These are phyloP conservation scores for Xylaria hypoxylon DNA, from an alignment of 2,329 filamentous ascomycete species.

Conservation along the genomic window DNA sequence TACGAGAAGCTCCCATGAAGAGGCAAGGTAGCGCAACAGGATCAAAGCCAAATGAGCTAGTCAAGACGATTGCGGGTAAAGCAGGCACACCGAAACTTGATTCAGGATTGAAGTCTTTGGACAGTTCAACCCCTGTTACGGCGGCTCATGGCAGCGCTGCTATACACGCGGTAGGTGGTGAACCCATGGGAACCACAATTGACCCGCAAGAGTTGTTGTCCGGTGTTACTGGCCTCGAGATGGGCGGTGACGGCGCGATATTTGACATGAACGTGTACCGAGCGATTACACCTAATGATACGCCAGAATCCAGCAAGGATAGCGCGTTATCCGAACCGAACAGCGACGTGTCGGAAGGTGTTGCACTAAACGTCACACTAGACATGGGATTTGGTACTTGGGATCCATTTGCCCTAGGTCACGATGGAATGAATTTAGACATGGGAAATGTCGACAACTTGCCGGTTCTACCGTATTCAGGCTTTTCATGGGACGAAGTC, in stretches of 20 bases:
- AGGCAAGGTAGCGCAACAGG: conserved; percentile 60
- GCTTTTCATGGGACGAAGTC: conserved; percentile 62
- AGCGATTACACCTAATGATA: conserved; percentile 70
- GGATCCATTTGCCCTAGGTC: conserved; percentile 61
- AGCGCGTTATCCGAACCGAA: conserved; percentile 69
- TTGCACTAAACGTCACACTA: conserved; percentile 61
- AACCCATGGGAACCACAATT: conserved; percentile 52
- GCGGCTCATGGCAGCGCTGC: conserved; percentile 48
- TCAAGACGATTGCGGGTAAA: conserved; percentile 44
- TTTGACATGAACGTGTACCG: conserved; percentile 66
- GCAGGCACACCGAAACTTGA: conserved; percentile 43
- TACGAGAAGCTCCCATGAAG: conserved; percentile 64
- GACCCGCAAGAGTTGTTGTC: conserved; percentile 65
- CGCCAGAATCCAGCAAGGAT: conserved; percentile 73
- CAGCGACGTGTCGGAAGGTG: conserved; percentile 70
- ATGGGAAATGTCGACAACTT: conserved; percentile 39
- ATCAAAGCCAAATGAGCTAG: conserved; percentile 54
- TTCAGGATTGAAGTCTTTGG: conserved; percentile 40
- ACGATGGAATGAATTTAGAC: conserved; percentile 52
- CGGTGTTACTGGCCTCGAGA: conserved; percentile 56
- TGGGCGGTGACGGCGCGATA: conserved; percentile 60
- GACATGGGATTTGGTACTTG: conserved; percentile 59
- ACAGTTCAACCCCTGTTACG: conserved; percentile 38
- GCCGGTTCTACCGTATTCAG: conserved; percentile 43
- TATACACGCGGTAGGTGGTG: conserved; percentile 15